Percentiles rank a stretch among this genome's conserved stretches.
Conservation (phyloP, 192 early-diverging fungal species). For the Podila clonocystis region DNA sequence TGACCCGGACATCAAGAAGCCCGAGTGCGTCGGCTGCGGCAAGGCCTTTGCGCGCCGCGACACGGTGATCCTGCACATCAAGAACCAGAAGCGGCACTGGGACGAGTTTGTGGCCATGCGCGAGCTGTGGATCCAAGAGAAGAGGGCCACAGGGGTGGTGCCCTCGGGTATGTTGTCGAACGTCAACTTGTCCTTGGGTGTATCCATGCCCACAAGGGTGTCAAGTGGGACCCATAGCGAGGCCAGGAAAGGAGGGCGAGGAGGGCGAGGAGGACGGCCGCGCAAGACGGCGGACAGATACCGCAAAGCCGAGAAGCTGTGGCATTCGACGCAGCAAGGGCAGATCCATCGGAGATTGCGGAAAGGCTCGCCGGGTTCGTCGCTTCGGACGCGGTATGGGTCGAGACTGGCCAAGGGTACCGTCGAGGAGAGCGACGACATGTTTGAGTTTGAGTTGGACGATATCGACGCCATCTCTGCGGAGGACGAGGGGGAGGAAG, state of each 20-base stretch:
- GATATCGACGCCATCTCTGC: not conserved
- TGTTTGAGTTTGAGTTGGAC: no score
- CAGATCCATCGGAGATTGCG: not conserved
- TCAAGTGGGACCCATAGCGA: not conserved
- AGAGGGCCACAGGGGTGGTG: no score
- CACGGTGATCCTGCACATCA: constrained; percentile 44
- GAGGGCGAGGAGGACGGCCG: not conserved
- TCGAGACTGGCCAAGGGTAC: not conserved
- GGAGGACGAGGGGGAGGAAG: not conserved
- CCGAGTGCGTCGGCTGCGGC: constrained; percentile 40
- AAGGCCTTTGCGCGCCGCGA: constrained; percentile 47
- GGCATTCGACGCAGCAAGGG: constrained; percentile 33
- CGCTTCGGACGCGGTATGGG: not conserved
- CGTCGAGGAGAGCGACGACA: not conserved
- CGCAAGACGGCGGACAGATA: constrained; percentile 13
- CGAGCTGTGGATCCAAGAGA: not conserved
- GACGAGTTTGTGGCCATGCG: constrained; percentile 20
- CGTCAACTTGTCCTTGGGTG: not conserved
- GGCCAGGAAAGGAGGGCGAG: not conserved
- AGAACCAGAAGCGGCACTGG: constrained; percentile 45
- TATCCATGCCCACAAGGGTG: not conserved
- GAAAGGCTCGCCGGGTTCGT: not conserved
- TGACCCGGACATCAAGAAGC: constrained; percentile 32
- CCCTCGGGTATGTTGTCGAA: not conserved
- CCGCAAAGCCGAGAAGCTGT: constrained; percentile 31